Conservation (phyloP, 2,329 filamentous ascomycete species). For the Penicillium sp. region DNA sequence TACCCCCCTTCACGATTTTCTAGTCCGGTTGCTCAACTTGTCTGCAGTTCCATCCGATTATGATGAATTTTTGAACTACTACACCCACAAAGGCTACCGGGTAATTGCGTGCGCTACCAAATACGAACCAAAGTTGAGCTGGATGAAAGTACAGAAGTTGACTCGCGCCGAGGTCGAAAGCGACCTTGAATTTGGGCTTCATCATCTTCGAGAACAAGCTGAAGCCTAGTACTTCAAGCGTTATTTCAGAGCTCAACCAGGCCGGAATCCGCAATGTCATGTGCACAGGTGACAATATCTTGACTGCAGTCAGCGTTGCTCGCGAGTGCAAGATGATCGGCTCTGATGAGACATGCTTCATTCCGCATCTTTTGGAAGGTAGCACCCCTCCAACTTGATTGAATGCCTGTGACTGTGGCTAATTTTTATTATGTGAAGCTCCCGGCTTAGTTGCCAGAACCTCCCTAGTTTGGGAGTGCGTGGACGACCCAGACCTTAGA, state of each 20-base stretch:
- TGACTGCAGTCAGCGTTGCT: slow-evolving; percentile 93
- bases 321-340: slow-evolving; percentile 82
- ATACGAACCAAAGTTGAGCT: slow-evolving; percentile 79
- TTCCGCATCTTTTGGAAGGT: slow-evolving; percentile 80
- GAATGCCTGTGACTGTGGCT: slow-evolving; percentile 5
- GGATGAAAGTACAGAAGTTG: slow-evolving; percentile 95
- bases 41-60: slow-evolving; percentile 72
- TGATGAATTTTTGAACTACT: slow-evolving; percentile 79
- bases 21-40: slow-evolving; percentile 3
- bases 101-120: slow-evolving; percentile 94
- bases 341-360: slow-evolving; percentile 78
- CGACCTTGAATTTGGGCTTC: slow-evolving; percentile 82
- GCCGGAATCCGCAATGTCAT: slow-evolving; percentile 87
- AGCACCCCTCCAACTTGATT: slow-evolving; percentile 11
- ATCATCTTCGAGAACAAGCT: slow-evolving; percentile 99
- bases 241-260: slow-evolving; percentile 73
- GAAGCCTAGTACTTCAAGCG: slow-evolving; percentile 75
- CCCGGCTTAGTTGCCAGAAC: slow-evolving; percentile 67
- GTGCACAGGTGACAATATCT: slow-evolving; percentile 97
- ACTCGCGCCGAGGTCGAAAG: slow-evolving; percentile 78
- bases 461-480: slow-evolving; percentile 81
- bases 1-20: background rate
- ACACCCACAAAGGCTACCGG: slow-evolving; percentile 92
- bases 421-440: slow-evolving; percentile 42
- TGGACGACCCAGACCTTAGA: slow-evolving; percentile 75